A percentile compares a stretch with the other conserved stretches of the same genome.
phyloP scores from a whole-genome alignment of 2,329 filamentous ascomycete species.

The Xylariaceae sp. region DNA sequence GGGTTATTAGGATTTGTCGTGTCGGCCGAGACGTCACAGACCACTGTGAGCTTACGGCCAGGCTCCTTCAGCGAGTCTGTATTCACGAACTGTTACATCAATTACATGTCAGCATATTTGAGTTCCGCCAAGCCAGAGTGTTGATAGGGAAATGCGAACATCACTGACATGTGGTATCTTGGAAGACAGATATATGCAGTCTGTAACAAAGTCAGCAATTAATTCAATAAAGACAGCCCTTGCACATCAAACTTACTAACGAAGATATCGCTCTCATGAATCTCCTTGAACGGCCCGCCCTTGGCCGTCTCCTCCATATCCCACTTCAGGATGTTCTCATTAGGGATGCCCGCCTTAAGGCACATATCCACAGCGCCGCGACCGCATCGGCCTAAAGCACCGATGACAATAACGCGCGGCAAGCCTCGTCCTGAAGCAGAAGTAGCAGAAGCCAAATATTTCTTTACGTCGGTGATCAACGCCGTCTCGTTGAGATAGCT shows the following conservation, averaged over 20 bases:
- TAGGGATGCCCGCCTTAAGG: slow-evolving; percentile 66
- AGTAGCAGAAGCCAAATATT: slow-evolving; percentile 62
- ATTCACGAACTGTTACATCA: slow-evolving; percentile 73
- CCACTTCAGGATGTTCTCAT: slow-evolving; percentile 62
- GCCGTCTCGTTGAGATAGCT: slow-evolving; percentile 71
- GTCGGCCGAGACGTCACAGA: slow-evolving; percentile 76
- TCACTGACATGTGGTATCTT: slow-evolving; percentile 11
- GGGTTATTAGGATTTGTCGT: slow-evolving; percentile 67
- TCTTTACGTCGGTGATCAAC: slow-evolving; percentile 71
- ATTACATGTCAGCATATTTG: slow-evolving; percentile 46
- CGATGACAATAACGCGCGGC: slow-evolving; percentile 81
- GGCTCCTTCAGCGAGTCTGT: slow-evolving; percentile 62
- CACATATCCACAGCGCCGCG: slow-evolving; percentile 79
- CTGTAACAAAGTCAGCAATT: not conserved
- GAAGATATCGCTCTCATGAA: slow-evolving; percentile 70
- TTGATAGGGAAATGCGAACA: not conserved
- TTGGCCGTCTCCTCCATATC: slow-evolving; percentile 77
- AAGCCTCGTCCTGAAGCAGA: slow-evolving; percentile 58
- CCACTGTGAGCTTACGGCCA: slow-evolving; percentile 69
- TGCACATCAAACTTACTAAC: slow-evolving; percentile 62
- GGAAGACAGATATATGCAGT: slow-evolving; percentile 75
- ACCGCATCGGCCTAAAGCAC: slow-evolving; percentile 79
- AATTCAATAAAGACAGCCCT: not conserved
- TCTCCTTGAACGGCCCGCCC: slow-evolving; percentile 75
- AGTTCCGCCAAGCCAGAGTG: not conserved